Evolutionary conservation across 176 grass and related monocot species (phyloP).

Genomic region (Avena atlantica): DNA sequence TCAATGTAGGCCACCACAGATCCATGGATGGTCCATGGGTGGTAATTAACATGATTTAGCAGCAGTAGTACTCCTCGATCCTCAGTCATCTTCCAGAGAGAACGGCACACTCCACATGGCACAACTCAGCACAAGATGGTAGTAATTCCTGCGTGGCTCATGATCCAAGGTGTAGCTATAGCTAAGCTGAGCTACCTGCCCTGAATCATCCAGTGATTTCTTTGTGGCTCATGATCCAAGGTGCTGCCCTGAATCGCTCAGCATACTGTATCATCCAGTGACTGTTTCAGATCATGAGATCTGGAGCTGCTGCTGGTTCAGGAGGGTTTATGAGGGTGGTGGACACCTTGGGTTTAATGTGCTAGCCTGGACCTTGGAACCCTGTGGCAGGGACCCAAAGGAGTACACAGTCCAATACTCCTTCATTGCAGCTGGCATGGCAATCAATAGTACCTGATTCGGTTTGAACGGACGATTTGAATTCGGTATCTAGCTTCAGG

Average conservation of each 20-base stretch:
- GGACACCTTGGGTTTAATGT: constrained; percentile 39
- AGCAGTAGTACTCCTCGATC: neutral
- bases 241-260: neutral
- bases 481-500: neutral
- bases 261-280: neutral
- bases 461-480: constrained; percentile 1
- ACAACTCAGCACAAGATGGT: constrained; percentile 16
- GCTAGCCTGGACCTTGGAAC: constrained; percentile 50
- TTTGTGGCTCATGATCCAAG: constrained; percentile 39
- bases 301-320: neutral
- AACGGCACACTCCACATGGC: constrained; percentile 20
- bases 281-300: neutral
- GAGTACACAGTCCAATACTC: neutral
- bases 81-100: constrained; percentile 15
- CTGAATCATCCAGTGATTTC: neutral
- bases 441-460: constrained; percentile 23
- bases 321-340: constrained; percentile 34
- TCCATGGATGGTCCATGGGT: neutral
- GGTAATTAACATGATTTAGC: neutral
- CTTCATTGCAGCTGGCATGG: neutral
- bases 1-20: constrained; percentile 24
- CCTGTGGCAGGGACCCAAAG: neutral
- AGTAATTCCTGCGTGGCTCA: neutral
- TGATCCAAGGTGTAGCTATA: constrained; percentile 37
- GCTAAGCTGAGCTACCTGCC: neutral